Percentiles rank a stretch among this genome's conserved stretches.
Evolutionary conservation across 2,329 filamentous ascomycete genomes (phyloP).

Genomic region (Aspergillus sp.): DNA sequence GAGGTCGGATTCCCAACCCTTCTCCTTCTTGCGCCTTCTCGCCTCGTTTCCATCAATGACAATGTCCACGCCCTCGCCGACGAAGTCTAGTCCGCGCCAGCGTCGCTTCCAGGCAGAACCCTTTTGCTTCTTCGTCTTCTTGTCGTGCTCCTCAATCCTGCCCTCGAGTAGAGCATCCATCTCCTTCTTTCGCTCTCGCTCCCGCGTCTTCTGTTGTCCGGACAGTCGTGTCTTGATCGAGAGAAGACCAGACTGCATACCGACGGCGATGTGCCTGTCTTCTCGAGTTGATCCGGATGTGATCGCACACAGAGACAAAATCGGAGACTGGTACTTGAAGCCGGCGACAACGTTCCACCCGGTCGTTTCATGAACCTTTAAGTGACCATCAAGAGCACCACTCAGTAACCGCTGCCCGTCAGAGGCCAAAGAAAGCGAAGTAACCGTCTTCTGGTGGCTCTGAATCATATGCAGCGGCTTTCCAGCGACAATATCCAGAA

Average conservation of each 20-base stretch:
- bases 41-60: slow-evolving; percentile 71
- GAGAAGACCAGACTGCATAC: slow-evolving; percentile 90
- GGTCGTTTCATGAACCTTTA: slow-evolving; percentile 94
- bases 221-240: slow-evolving; percentile 87
- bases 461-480: slow-evolving; percentile 82
- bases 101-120: slow-evolving; percentile 62
- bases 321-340: slow-evolving; percentile 87
- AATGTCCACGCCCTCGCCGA: slow-evolving; percentile 82
- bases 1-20: slow-evolving; percentile 77
- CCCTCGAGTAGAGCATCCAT: slow-evolving; percentile 81
- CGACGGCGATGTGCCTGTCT: slow-evolving; percentile 91
- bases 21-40: slow-evolving; percentile 64
- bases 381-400: slow-evolving; percentile 88
- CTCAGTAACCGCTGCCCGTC: slow-evolving; percentile 78
- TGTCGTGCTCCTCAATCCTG: slow-evolving; percentile 75
- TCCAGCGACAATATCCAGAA: slow-evolving; percentile 88
- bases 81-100: slow-evolving; percentile 71
- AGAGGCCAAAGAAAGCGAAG: slow-evolving; percentile 77
- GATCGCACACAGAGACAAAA: slow-evolving; percentile 80
- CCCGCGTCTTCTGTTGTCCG: slow-evolving; percentile 73
- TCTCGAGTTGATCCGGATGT: slow-evolving; percentile 65
- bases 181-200: slow-evolving; percentile 75
- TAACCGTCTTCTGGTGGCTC: slow-evolving; percentile 98
- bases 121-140: slow-evolving; percentile 64
- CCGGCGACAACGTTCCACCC: slow-evolving; percentile 96